Evolutionary conservation across 352 stramenopile genomes (phyloP).

Genomic region (Phytophthora quininea): DNA sequence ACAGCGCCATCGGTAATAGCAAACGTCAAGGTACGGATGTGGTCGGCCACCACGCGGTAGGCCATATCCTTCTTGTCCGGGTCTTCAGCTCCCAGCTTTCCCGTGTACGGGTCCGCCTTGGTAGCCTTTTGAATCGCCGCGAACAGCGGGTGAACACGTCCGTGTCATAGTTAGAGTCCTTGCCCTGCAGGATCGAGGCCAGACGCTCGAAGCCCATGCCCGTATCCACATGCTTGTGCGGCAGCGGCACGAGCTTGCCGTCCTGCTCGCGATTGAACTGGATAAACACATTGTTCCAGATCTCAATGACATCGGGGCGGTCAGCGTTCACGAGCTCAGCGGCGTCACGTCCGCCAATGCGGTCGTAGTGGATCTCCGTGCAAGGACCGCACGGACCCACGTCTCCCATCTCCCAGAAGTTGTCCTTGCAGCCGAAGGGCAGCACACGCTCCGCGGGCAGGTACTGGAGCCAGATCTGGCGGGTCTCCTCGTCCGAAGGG

Average conservation of each 20-base stretch:
- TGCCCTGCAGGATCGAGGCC: conserved; percentile 91
- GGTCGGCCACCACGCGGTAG: conserved; percentile 97
- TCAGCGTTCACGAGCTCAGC: conserved; percentile 96
- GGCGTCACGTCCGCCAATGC: conserved; percentile 94
- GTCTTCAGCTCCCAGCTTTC: conserved; percentile 92
- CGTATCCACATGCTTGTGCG: conserved; percentile 98
- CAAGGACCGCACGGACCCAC: conserved; percentile 98
- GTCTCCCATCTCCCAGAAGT: conserved; percentile 99
- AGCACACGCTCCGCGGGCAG: conserved; percentile 91
- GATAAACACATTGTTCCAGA: conserved; percentile 99
- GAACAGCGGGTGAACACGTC: conserved; percentile 98
- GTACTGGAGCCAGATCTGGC: conserved; percentile 89
- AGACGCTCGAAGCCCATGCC: conserved; percentile 99
- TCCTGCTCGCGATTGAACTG: conserved; percentile 96
- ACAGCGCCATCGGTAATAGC: conserved; percentile 98
- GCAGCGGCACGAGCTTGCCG: conserved; percentile 90
- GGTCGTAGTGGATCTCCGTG: conserved; percentile 99
- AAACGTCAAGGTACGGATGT: conserved; percentile 97
- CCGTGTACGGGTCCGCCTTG: conserved; percentile 77
- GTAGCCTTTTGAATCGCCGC: conserved; percentile 89
- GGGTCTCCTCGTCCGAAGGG: conserved; percentile 93
- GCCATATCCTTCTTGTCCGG: conserved; percentile 84
- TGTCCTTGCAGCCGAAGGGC: conserved; percentile 96
- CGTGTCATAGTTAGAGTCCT: conserved; percentile 99
- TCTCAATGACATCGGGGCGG: conserved; percentile 98